A percentile compares a stretch with the other conserved stretches of the same genome.
Conservation (phyloP, 805 yeast genomes). For the Lachancea sp. region DNA sequence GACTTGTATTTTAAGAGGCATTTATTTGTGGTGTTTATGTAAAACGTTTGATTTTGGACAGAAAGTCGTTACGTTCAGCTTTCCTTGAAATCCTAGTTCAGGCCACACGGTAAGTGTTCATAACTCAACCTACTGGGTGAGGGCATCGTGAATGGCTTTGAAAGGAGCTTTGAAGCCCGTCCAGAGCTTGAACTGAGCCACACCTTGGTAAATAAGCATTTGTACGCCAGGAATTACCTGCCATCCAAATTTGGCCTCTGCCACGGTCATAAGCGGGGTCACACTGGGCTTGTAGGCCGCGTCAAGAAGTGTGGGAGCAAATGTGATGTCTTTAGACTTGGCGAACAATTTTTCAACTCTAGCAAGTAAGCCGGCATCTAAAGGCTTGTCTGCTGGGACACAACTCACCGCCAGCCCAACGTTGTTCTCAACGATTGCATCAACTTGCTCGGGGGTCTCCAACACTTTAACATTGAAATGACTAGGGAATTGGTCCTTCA, state of each 20-base stretch:
- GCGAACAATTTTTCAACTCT: slow-evolving; percentile 44
- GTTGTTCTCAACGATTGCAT: slow-evolving; percentile 31
- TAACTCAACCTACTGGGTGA: slow-evolving; percentile 19
- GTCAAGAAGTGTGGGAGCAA: slow-evolving; percentile 61
- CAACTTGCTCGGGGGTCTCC: slow-evolving; percentile 42
- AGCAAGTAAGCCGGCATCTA: slow-evolving; percentile 46
- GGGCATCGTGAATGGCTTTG: slow-evolving; percentile 55
- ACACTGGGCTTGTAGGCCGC: slow-evolving; percentile 90
- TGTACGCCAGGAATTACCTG: slow-evolving; percentile 83
- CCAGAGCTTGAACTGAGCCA: slow-evolving; percentile 77
- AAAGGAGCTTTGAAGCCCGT: slow-evolving; percentile 63
- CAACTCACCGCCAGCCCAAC: slow-evolving; percentile 67
- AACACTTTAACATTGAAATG: slow-evolving; percentile 54
- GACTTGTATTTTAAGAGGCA: no score
- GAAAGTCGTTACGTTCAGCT: no score
- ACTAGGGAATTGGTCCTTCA: slow-evolving; percentile 55
- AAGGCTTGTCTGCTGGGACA: slow-evolving; percentile 73
- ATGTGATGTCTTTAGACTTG: slow-evolving; percentile 36
- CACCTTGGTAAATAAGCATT: slow-evolving; percentile 91
- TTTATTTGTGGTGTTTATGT: no score
- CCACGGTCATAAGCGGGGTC: slow-evolving; percentile 81
- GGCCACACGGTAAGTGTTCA: no score
- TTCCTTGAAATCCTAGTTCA: no score
- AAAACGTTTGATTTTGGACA: no score
- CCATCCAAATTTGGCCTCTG: slow-evolving; percentile 60